phyloP scores from a whole-genome alignment of 257 asterid genomes.

The Nemophila menziesii region DNA sequence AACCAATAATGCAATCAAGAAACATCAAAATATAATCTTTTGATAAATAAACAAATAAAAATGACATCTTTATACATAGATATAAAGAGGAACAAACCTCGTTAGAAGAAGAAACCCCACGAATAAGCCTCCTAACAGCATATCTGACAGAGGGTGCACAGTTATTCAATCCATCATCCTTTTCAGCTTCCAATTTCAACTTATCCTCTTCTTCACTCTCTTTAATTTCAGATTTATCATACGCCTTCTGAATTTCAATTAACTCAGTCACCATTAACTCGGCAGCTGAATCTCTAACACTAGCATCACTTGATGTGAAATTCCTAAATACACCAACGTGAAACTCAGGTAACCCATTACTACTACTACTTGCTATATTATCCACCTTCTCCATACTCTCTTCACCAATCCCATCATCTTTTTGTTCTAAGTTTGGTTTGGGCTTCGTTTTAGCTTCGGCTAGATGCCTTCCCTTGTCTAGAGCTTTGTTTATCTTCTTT shows the following conservation, averaged over 20 bases:
- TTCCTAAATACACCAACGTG: constrained; percentile 81
- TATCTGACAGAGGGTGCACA: constrained; percentile 94
- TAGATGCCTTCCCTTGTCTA: constrained; percentile 45
- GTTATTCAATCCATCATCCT: constrained; percentile 82
- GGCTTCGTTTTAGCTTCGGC: constrained; percentile 4
- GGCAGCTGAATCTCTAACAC: constrained; percentile 61
- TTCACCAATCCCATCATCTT: constrained; percentile 18
- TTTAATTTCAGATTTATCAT: constrained; percentile 71
- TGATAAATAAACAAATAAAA: not conserved
- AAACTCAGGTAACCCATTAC: constrained; percentile 60
- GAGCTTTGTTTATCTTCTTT: constrained; percentile 40
- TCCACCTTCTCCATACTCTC: constrained; percentile 5
- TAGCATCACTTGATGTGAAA: constrained; percentile 50
- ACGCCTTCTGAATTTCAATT: constrained; percentile 58
- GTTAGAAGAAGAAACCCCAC: constrained; percentile 91
- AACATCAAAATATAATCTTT: not conserved
- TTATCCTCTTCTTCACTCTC: constrained; percentile 58
- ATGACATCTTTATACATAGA: not conserved
- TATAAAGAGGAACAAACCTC: constrained; percentile 36
- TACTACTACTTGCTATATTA: constrained; percentile 15
- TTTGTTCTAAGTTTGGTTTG: constrained; percentile 18
- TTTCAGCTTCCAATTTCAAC: constrained; percentile 77
- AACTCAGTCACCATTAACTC: constrained; percentile 54
- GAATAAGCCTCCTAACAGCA: constrained; percentile 91
- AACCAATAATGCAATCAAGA: not conserved